Evolutionary conservation across 805 yeast genomes (phyloP).

Genomic region (Blastobotrys americana): DNA sequence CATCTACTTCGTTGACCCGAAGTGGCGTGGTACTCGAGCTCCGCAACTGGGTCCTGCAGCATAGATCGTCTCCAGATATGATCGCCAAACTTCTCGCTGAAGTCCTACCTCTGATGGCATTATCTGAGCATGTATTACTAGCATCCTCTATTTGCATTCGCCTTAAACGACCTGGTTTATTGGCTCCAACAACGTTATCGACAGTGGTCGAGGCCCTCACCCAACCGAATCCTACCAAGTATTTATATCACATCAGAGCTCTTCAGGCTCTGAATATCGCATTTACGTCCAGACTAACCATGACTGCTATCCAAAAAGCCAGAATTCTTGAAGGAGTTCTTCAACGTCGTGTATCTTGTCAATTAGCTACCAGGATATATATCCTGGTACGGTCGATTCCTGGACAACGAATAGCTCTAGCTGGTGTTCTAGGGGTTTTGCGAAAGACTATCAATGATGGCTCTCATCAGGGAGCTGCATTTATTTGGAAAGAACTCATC

Average conservation of each 20-base stretch:
- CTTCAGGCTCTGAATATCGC: neutral
- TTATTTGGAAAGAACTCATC: constrained; percentile 8
- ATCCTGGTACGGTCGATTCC: neutral
- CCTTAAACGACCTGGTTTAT: neutral
- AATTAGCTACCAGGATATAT: too few relatives aligned
- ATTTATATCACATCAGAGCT: neutral
- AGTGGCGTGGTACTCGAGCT: neutral
- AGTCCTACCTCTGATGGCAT: neutral
- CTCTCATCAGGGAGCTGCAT: constrained; percentile 4
- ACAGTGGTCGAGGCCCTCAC: neutral
- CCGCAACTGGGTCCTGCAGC: neutral
- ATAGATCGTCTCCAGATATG: neutral
- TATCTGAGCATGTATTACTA: neutral
- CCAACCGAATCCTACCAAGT: neutral
- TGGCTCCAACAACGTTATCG: neutral
- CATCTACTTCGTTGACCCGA: neutral
- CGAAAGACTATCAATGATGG: constrained; percentile 9
- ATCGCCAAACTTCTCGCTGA: neutral
- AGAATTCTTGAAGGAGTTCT: neutral
- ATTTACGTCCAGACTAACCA: neutral
- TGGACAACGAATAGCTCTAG: neutral
- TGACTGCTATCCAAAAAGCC: neutral
- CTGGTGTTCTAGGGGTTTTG: constrained; percentile 10
- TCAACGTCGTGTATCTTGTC: too few relatives aligned
- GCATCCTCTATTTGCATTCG: neutral